Evolutionary conservation across 2,329 filamentous ascomycete species (phyloP).

Genomic region (Colletotrichum sp.): DNA sequence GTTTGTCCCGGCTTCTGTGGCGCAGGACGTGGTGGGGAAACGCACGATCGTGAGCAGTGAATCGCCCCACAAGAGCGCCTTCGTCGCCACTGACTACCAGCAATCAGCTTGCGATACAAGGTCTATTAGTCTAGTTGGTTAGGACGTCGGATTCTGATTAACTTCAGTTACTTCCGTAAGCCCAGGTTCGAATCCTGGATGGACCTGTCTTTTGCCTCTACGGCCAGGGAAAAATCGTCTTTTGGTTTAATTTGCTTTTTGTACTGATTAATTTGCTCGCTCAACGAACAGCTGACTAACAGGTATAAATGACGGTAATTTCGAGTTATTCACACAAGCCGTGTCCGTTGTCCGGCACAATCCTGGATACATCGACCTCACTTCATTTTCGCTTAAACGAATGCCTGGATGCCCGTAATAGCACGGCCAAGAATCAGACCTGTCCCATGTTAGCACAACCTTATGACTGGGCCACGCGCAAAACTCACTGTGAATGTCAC

Average conservation of each 20-base stretch:
- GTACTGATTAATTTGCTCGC: background rate
- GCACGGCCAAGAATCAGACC: constrained; percentile 72
- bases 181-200: constrained; percentile 22
- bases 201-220: background rate
- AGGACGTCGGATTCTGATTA: constrained; percentile 21
- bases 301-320: background rate
- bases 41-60: background rate
- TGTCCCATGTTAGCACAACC: constrained; percentile 41
- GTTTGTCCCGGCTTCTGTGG: too few species aligned
- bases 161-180: constrained; percentile 10
- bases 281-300: background rate
- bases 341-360: background rate
- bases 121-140: constrained; percentile 24
- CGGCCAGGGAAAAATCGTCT: background rate
- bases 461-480: background rate
- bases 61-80: background rate
- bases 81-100: background rate
- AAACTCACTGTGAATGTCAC: constrained; percentile 90
- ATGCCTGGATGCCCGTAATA: constrained; percentile 80
- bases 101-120: background rate
- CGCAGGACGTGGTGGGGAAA: background rate
- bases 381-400: constrained; percentile 56
- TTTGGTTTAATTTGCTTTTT: background rate
- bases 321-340: background rate
- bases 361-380: background rate